Conservation (phyloP, 176 grass and related monocot species). For the Phoenix roebelenii region DNA sequence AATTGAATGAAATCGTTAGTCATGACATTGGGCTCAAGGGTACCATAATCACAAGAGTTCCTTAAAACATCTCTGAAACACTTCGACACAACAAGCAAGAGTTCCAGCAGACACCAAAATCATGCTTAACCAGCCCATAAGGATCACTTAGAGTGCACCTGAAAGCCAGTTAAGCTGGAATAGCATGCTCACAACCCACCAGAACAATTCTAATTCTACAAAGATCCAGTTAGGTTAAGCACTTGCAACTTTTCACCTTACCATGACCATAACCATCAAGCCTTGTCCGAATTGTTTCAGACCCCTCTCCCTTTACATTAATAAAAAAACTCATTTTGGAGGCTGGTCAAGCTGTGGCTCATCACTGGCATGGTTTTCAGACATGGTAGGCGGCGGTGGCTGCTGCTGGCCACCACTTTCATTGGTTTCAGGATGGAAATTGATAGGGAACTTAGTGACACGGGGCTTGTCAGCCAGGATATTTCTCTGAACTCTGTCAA, state of each 20-base stretch:
- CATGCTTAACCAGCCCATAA: background rate
- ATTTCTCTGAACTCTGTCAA: constrained; percentile 87
- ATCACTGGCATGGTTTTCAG: constrained; percentile 32
- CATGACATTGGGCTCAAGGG: too few relatives aligned
- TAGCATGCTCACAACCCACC: background rate
- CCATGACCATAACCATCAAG: too few relatives aligned
- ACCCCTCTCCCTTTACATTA: too few relatives aligned
- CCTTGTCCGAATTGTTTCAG: too few relatives aligned
- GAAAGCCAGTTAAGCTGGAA: background rate
- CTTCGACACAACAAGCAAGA: too few relatives aligned
- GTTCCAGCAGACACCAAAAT: too few relatives aligned
- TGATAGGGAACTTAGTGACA: constrained; percentile 96
- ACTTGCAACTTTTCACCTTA: too few relatives aligned
- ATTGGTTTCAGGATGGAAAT: constrained; percentile 78
- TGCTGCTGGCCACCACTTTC: constrained; percentile 43
- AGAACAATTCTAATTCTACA: constrained; percentile 17
- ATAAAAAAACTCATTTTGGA: constrained; percentile 15
- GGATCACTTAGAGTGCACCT: background rate
- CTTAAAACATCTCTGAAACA: too few relatives aligned
- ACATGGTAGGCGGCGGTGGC: constrained; percentile 29
- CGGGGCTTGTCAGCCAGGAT: constrained; percentile 93
- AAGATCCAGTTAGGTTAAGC: constrained; percentile 2
- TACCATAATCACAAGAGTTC: too few relatives aligned
- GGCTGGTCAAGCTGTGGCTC: constrained; percentile 16
- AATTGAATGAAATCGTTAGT: too few relatives aligned